These are phyloP conservation scores for Termitomyces sp. DNA, from an alignment of 768 basidiomycete genomes.

Conservation along the genomic window DNA sequence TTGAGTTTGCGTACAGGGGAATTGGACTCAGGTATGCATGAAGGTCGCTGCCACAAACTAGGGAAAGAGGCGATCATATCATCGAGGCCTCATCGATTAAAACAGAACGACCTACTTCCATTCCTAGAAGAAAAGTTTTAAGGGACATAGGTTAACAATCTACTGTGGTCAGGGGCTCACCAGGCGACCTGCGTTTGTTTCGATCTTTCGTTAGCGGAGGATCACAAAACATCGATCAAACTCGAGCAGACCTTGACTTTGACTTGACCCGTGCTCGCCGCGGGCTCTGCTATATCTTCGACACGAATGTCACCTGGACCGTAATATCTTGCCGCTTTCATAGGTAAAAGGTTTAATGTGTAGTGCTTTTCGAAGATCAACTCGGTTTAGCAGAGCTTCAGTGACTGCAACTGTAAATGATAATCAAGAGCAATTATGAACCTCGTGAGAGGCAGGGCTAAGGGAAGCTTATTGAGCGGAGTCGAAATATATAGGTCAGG, in stretches of 20 bases:
- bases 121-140: slow-evolving; percentile 16
- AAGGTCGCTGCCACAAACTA: slow-evolving; percentile 43
- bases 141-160: neutral
- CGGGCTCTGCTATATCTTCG: slow-evolving; percentile 34
- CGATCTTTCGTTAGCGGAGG: neutral
- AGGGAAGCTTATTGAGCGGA: neutral
- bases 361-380: neutral
- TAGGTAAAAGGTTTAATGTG: neutral
- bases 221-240: slow-evolving; percentile 1
- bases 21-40: slow-evolving; percentile 31
- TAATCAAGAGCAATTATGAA: neutral
- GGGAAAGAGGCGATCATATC: neutral
- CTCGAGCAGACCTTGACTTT: slow-evolving; percentile 33
- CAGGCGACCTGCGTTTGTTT: slow-evolving; percentile 18
- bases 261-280: slow-evolving; percentile 27
- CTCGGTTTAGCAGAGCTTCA: neutral
- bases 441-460: neutral
- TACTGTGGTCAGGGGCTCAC: slow-evolving; percentile 11
- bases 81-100: neutral
- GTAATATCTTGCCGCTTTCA: slow-evolving; percentile 40
- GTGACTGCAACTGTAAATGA: neutral
- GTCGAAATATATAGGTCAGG: neutral
- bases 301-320: slow-evolving; percentile 37
- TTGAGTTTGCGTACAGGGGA: slow-evolving; percentile 23
- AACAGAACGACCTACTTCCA: slow-evolving; percentile 19